Evolutionary conservation across 768 basidiomycete species (phyloP), one percentile per base, ranked within the genome.

Genomic region (Hericium rajendrae): DNA sequence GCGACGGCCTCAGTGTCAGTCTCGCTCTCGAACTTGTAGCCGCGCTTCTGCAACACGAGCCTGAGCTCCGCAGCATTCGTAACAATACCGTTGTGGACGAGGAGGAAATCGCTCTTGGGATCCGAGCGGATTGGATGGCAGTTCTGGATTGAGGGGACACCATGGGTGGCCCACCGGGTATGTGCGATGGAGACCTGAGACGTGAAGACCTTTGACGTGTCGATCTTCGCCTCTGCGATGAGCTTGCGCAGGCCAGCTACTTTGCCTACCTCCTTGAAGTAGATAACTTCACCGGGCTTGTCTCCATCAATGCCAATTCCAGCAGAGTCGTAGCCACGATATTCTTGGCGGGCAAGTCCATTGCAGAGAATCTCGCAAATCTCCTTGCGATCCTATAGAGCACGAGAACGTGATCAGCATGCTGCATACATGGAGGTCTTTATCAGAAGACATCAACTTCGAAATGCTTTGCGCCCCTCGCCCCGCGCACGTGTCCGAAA

Each of bases 121-220:
- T 95, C 93, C 15, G 88, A 90, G 66, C 85, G 85, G 66, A 97
- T 83, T 55, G 97, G 97, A 71, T 99, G 97, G 74, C 95, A 98
- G 74, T 99, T 99, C 65, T 79, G 71, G 54, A 83, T 79, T 3
- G 86, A 88, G 20, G 94, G 94, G 18, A 85, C 82, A 39, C 97
- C 97, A 69, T 99, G 97, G 18, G 97, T 99, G 2, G 97, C 97
- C 97, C 97, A 99, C 63, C 97, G 91, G 12, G 97, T 99, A 75
- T 99, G 97, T 12, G 95, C 95, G 73, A 99, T 97, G 40, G 92
- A 93, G 48, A 94, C 92, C 74, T 97, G 94, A 43, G 86, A 84
- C 53, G 91, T 68, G 72, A 82, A 86, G 39, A 81, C 78, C 77
- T 91, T 93, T 67, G 78, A 73, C 58, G 88, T 84, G 70, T 95